Evolutionary conservation across 768 basidiomycete species (phyloP).

Genomic region (Lactarius quietus): DNA sequence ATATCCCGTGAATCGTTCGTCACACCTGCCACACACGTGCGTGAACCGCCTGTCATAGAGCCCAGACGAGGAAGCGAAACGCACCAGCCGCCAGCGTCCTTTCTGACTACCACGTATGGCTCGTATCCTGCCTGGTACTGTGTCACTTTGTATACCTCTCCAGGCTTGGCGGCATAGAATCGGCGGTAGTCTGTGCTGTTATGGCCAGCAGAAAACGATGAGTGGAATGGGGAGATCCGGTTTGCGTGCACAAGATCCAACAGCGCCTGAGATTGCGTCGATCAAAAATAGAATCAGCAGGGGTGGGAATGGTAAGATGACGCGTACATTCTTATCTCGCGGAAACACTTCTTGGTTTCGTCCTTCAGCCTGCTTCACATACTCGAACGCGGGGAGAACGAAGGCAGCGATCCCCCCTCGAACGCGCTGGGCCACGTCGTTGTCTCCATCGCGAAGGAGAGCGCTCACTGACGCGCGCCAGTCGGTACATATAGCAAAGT

Average conservation of each 20-base stretch:
- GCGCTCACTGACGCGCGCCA: slow-evolving; percentile 55
- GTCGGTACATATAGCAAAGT: slow-evolving; percentile 82
- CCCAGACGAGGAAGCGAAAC: not conserved
- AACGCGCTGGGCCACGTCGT: slow-evolving; percentile 43
- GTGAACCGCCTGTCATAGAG: not conserved
- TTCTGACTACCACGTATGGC: slow-evolving; percentile 82
- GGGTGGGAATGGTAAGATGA: not conserved
- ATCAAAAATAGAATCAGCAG: not conserved
- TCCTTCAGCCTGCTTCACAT: slow-evolving; percentile 60
- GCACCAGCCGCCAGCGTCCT: slow-evolving; percentile 30
- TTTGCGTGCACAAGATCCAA: slow-evolving; percentile 52
- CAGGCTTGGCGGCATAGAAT: slow-evolving; percentile 58
- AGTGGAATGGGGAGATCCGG: slow-evolving; percentile 73
- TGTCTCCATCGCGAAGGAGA: slow-evolving; percentile 13
- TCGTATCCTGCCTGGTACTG: slow-evolving; percentile 83
- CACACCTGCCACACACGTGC: slow-evolving; percentile 55
- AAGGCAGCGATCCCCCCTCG: slow-evolving; percentile 62
- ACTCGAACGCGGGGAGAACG: slow-evolving; percentile 86
- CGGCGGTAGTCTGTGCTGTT: slow-evolving; percentile 74
- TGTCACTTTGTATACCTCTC: slow-evolving; percentile 70
- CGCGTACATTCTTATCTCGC: slow-evolving; percentile 58
- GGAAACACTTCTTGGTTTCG: slow-evolving; percentile 59
- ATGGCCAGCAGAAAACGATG: slow-evolving; percentile 73
- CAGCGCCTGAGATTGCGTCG: slow-evolving; percentile 41
- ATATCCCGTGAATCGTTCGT: slow-evolving; percentile 87